Evolutionary conservation across 129 eudicot species (phyloP), one percentile per base, ranked within the genome.

Genomic region (Solidago caesia): DNA sequence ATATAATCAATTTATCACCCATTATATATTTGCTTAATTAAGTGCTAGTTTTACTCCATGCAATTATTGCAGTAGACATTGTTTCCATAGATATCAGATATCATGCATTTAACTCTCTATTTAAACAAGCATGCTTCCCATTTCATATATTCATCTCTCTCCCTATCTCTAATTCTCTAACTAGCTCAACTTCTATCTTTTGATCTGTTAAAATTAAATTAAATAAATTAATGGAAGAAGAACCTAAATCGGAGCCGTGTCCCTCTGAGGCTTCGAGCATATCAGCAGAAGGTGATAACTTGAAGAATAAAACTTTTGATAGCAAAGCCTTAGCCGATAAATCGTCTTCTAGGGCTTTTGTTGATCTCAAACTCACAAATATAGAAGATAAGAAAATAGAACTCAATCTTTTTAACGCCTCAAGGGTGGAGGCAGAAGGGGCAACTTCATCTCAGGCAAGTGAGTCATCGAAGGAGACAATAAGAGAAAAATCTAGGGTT

Each of bases 211-310:
- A 33, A 33, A 53, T 13, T 9, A 0, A 55, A 14, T 55, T 26
- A 15, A 7, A 57, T 56, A 8, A 25, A 62, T 25, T 4, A 75
- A 63, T 79, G 74, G 82, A 76, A 46, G 70, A 77, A 69, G 43
- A 78, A 14, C 77, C 26, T 46, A 60, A 73, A 77, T 25, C 71
- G 2, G 86, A 85, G 44, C 85, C 77, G 21, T 81, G 85, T 58
- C 87, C 80, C 15, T 83, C 94, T 6, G 86, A 81, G 65, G 87
- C 84, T 25, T 88, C 94, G 3, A 88, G 87, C 80, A 85, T 88
- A 53, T 88, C 95, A 0, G 90, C 88, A 0, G 81, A 82, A 68
- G 76, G 66, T 10, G 83, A 76, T 27, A 74, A 64, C 69, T 25
- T 68, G 60, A 70, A 80, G 80, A 79, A 67, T 58, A 68, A 72